phyloP scores from a whole-genome alignment of 768 basidiomycete genomes.

The Lentinula detonsa region DNA sequence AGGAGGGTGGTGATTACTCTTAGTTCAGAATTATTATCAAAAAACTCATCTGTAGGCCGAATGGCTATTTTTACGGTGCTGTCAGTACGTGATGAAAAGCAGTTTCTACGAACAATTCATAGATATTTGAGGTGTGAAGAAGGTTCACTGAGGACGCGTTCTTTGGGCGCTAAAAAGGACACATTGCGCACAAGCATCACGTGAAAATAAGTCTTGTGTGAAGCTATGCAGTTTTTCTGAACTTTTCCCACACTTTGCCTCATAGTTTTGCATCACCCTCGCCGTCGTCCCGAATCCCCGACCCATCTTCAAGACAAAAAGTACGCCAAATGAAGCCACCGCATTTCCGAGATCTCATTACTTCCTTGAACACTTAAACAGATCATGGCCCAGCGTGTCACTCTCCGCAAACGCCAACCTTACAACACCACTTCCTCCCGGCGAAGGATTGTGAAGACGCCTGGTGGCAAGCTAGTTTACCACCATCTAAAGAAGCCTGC shows the following conservation, averaged over 20 bases:
- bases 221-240: neutral
- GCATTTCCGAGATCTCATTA: conserved; percentile 26
- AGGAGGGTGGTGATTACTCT: neutral
- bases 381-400: conserved; percentile 96
- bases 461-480: conserved; percentile 96
- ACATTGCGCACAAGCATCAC: neutral
- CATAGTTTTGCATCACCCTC: neutral
- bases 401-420: conserved; percentile 95
- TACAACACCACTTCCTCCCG: conserved; percentile 99
- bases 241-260: neutral
- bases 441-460: conserved; percentile 94
- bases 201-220: neutral
- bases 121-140: no score
- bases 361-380: conserved; percentile 8
- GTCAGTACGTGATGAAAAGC: no score
- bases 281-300: neutral
- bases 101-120: no score
- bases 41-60: no score
- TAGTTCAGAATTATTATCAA: no score
- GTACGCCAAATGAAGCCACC: conserved; percentile 37
- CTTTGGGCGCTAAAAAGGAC: no score
- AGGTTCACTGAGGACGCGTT: no score
- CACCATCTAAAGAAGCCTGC: conserved; percentile 96
- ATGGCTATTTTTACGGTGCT: no score
- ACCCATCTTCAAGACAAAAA: conserved; percentile 2